These are phyloP conservation scores for Fraxinus albicans DNA, from an alignment of 305 asterid genomes.

Conservation along the genomic window DNA sequence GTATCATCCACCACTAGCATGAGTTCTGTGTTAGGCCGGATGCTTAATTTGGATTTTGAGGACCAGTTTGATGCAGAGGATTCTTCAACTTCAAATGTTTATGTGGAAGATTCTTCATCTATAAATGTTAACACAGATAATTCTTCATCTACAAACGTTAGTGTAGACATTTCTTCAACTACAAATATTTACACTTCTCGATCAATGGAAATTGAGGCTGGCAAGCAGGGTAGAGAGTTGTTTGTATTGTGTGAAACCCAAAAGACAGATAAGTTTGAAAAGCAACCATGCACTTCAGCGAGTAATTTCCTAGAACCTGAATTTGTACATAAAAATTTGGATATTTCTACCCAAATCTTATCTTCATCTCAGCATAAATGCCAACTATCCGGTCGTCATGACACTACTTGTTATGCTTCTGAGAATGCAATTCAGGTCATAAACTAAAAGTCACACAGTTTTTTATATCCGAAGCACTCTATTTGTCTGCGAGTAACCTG, in stretches of 20 bases:
- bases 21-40: conserved; percentile 76
- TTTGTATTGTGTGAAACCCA: conserved; percentile 18
- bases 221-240: conserved; percentile 22
- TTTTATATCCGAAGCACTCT: not conserved
- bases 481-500: not conserved
- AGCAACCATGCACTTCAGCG: conserved; percentile 3
- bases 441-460: conserved; percentile 9
- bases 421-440: conserved; percentile 38
- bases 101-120: not conserved
- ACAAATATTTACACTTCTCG: conserved; percentile 28
- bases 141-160: not conserved
- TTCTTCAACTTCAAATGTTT: conserved; percentile 35
- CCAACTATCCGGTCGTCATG: conserved; percentile 11
- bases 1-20: conserved; percentile 79
- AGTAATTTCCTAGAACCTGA: conserved; percentile 36
- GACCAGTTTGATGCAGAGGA: conserved; percentile 57
- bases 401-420: conserved; percentile 12
- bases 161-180: conserved; percentile 1
- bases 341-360: not conserved
- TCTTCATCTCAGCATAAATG: conserved; percentile 2
- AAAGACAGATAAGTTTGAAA: conserved; percentile 23
- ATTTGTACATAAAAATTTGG: conserved; percentile 13
- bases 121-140: not conserved
- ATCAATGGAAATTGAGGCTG: conserved; percentile 37
- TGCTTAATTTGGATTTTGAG: conserved; percentile 73